phyloP scores from a whole-genome alignment of 1,284 basidiomycete genomes.

The Puccinia horiana region DNA sequence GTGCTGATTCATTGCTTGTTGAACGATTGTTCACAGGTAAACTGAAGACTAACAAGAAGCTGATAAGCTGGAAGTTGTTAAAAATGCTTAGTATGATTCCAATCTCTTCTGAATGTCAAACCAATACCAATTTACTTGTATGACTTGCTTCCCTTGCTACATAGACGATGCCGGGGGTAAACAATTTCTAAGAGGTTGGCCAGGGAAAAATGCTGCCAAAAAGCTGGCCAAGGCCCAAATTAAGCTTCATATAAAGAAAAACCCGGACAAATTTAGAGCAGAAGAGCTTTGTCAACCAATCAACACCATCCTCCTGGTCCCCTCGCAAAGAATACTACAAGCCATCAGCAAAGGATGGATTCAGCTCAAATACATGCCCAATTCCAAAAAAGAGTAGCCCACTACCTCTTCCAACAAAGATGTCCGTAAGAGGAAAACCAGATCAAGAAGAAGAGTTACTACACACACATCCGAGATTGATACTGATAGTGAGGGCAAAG shows the following conservation, averaged over 20 bases:
- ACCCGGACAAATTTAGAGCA: neutral
- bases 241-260: neutral
- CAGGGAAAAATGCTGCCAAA: neutral
- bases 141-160: too few species aligned
- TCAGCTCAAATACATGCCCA: neutral
- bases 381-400: too few species aligned
- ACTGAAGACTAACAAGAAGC: neutral
- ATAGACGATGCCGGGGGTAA: neutral
- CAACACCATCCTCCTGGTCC: neutral
- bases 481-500: too few species aligned
- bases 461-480: too few species aligned
- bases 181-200: neutral
- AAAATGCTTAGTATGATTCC: neutral
- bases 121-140: neutral
- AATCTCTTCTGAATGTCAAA: neutral
- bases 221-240: neutral
- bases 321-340: neutral
- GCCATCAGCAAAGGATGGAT: slow-evolving; percentile 12
- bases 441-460: too few species aligned
- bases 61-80: neutral
- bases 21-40: neutral
- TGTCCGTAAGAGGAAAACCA: too few species aligned
- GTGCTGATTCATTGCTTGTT: neutral
- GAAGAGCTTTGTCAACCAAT: slow-evolving; percentile 14
- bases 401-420: too few species aligned